Base-by-base conservation (phyloP, 257 asterid genomes). In the Primulina huaijiensis region DNA sequence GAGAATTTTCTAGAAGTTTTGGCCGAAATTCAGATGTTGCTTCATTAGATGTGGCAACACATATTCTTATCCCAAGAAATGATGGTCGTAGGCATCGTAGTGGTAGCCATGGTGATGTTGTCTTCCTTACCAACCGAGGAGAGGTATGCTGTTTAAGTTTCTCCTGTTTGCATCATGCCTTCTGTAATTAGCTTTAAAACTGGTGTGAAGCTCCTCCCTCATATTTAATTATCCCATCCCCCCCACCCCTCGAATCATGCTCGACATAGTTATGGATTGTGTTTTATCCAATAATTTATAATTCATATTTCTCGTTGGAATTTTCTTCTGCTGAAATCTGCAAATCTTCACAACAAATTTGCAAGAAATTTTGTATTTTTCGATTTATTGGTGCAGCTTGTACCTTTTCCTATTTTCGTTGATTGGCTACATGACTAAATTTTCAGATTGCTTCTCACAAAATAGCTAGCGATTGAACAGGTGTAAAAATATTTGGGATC, bases 121-220 rank as follows among this genome's bases (percentile, higher is more conserved):
- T 94, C 72, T 94, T 94, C 90, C 83, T 94, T 61, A 94, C 97
- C 78, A 94, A 91, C 68, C 82, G 97, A 60, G 99, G 99, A 79
- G 99, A 89, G 99, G 99, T 90, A 87, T 76, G 75, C 30, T 70
- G 16, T 69, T 33, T 62, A 10, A 46, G 16, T 64, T 16, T 25
- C 62, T 59, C 60, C 53, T 21, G 69, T 65, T 65, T 30, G 58
- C 38, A 21, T 37, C 16, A 64, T n/a, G 11, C 62, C 29, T 74
- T 17, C 38, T 61, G 31, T 14, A 43, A 12, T 50, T 46, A 60
- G 68, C 40, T 62, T 77, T 57, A 27, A 21, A 64, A 25, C 37
- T 62, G 57, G 68, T 55, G 62, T 68, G 55, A 46, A 46, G 25
- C 52, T 35, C 6, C 33, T 58, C 7, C 25, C 60, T 34, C 33